Percentiles rank a stretch among this genome's conserved stretches.
These are phyloP conservation scores for Hypoxylon rubiginosum DNA, from an alignment of 2,329 filamentous ascomycete genomes.

Conservation along the genomic window DNA sequence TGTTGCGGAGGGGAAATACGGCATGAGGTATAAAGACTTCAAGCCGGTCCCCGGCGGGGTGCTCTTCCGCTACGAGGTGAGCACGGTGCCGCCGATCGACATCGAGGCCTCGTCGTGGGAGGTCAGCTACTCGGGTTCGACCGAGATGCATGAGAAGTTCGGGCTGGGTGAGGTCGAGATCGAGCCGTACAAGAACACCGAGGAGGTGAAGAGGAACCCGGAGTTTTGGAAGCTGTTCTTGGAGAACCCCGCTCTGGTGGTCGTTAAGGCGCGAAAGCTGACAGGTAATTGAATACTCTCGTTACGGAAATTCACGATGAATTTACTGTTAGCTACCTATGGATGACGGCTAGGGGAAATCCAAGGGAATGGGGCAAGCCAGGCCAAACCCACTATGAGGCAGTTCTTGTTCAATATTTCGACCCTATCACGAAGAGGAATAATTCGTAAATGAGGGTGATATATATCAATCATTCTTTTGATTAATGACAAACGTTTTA, in stretches of 20 bases:
- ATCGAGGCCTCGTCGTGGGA: slow-evolving; percentile 44
- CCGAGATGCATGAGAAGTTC: slow-evolving; percentile 43
- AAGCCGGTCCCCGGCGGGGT: slow-evolving; percentile 33
- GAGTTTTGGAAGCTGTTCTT: slow-evolving; percentile 40
- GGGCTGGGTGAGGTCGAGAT: slow-evolving; percentile 43
- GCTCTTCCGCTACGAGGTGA: slow-evolving; percentile 34
- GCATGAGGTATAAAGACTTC: slow-evolving; percentile 32
- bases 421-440: no score
- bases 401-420: no score
- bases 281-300: not conserved
- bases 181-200: slow-evolving; percentile 41
- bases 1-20: slow-evolving; percentile 34
- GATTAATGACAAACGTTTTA: no score
- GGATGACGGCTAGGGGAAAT: not conserved
- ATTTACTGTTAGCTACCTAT: no score
- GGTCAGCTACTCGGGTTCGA: slow-evolving; percentile 39
- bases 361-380: no score
- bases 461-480: no score
- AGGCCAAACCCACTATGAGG: no score
- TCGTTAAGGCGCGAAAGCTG: slow-evolving; percentile 1
- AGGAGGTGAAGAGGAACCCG: slow-evolving; percentile 40
- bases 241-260: not conserved
- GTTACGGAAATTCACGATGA: no score
- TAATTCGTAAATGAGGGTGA: no score
- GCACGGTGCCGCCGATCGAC: slow-evolving; percentile 24